Conservation (phyloP, 179 eudicot genomes). For the Beta corolliflora region DNA sequence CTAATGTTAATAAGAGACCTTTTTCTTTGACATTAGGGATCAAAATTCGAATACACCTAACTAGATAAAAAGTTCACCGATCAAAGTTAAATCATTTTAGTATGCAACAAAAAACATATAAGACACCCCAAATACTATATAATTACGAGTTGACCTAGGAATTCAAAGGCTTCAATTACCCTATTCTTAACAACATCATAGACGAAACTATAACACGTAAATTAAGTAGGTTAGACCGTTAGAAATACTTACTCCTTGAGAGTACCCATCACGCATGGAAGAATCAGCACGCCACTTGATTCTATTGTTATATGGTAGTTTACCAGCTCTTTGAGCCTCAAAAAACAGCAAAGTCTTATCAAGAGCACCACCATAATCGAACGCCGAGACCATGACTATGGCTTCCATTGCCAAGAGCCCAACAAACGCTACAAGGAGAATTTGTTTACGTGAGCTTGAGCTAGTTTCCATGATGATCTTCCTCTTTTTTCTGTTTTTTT, state of each 20-base stretch:
- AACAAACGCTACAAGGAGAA: conserved; percentile 2
- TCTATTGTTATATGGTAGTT: conserved; percentile 40
- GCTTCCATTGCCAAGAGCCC: conserved; percentile 20
- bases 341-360: conserved; percentile 54
- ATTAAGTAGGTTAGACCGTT: background rate
- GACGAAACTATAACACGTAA: background rate
- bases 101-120: no score
- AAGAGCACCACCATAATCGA: conserved; percentile 53
- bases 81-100: no score
- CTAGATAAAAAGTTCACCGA: no score
- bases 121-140: no score
- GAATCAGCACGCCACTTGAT: conserved; percentile 61
- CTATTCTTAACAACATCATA: background rate
- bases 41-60: no score
- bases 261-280: conserved; percentile 47
- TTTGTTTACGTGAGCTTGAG: background rate
- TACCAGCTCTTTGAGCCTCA: conserved; percentile 71
- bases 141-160: no score
- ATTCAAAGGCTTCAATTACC: background rate
- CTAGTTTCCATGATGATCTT: conserved; percentile 14
- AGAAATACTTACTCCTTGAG: conserved; percentile 38
- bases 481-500: background rate
- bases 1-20: no score
- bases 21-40: no score
- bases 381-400: conserved; percentile 9